Percentiles rank a stretch among this genome's conserved stretches.
Evolutionary conservation across 768 basidiomycete species (phyloP).

Genomic region (Mycena rebaudengoi): DNA sequence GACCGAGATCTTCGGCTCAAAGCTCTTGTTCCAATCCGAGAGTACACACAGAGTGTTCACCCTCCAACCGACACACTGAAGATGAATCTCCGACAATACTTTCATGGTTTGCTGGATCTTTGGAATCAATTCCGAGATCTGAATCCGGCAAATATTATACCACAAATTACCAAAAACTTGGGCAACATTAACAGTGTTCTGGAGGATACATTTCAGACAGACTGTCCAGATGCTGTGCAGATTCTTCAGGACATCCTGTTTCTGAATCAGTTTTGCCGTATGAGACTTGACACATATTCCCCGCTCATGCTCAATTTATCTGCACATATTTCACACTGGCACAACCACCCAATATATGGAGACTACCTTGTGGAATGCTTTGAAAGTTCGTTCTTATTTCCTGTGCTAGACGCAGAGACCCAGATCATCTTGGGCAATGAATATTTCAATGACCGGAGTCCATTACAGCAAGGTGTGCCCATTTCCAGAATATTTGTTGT

Average conservation of each 20-base stretch:
- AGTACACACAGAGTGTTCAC: not conserved
- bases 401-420: not conserved
- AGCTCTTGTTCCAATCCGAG: slow-evolving; percentile 6
- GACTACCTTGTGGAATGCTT: not conserved
- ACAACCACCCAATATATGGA: not conserved
- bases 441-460: not conserved
- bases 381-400: not conserved
- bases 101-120: slow-evolving; percentile 1
- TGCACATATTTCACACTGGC: not conserved
- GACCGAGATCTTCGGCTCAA: not conserved
- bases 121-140: slow-evolving; percentile 1
- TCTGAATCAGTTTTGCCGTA: too few species aligned
- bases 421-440: not conserved
- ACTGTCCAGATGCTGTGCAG: not conserved
- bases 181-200: not conserved
- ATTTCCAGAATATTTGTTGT: too few species aligned
- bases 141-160: not conserved
- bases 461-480: too few species aligned
- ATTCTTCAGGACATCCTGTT: not conserved
- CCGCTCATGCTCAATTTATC: not conserved
- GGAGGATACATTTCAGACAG: not conserved
- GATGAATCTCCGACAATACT: not conserved
- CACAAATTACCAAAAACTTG: not conserved
- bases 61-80: not conserved
- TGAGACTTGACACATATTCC: not conserved